phyloP scores from a whole-genome alignment of 83 land plant genomes.

The Isoetes engelmannii region DNA sequence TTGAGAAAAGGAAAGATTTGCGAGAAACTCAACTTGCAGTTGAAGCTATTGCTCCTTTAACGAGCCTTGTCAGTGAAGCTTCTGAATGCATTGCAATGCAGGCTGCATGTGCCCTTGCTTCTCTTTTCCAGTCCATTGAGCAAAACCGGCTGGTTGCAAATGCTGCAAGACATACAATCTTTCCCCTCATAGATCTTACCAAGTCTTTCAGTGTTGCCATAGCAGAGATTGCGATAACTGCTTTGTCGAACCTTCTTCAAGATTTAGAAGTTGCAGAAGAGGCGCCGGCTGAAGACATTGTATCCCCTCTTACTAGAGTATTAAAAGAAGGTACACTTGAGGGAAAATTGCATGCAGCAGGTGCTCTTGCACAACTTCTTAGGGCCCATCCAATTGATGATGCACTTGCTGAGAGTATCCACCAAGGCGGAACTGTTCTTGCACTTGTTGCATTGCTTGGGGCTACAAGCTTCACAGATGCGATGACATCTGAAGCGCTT shows the following conservation, averaged over 20 bases:
- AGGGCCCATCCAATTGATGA: slow-evolving; percentile 50
- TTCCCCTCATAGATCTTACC: slow-evolving; percentile 61
- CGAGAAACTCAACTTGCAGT: slow-evolving; percentile 77
- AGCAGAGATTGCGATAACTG: slow-evolving; percentile 71
- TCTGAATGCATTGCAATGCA: slow-evolving; percentile 60
- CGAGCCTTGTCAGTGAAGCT: slow-evolving; percentile 54
- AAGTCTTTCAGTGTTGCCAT: slow-evolving; percentile 59
- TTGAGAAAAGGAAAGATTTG: slow-evolving; percentile 66
- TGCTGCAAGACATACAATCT: slow-evolving; percentile 54
- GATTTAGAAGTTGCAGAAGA: slow-evolving; percentile 59
- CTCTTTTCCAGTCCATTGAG: slow-evolving; percentile 73
- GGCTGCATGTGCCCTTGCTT: slow-evolving; percentile 76
- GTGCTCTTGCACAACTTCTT: slow-evolving; percentile 80
- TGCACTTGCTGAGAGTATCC: slow-evolving; percentile 60
- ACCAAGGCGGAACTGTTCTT: slow-evolving; percentile 78
- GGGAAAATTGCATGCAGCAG: slow-evolving; percentile 85
- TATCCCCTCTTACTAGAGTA: slow-evolving; percentile 70
- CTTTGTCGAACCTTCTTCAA: slow-evolving; percentile 78
- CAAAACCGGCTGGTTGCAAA: slow-evolving; percentile 59
- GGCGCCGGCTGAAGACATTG: slow-evolving; percentile 69
- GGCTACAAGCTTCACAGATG: slow-evolving; percentile 41
- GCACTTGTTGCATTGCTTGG: slow-evolving; percentile 71
- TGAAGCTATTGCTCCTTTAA: slow-evolving; percentile 45
- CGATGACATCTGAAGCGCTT: slow-evolving; percentile 69
- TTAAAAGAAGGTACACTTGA: slow-evolving; percentile 65